A percentile compares a stretch with the other conserved stretches of the same genome.
These are phyloP conservation scores for Fusarium pseudoanthophilum DNA, from an alignment of 2,329 filamentous ascomycete genomes.

Conservation along the genomic window DNA sequence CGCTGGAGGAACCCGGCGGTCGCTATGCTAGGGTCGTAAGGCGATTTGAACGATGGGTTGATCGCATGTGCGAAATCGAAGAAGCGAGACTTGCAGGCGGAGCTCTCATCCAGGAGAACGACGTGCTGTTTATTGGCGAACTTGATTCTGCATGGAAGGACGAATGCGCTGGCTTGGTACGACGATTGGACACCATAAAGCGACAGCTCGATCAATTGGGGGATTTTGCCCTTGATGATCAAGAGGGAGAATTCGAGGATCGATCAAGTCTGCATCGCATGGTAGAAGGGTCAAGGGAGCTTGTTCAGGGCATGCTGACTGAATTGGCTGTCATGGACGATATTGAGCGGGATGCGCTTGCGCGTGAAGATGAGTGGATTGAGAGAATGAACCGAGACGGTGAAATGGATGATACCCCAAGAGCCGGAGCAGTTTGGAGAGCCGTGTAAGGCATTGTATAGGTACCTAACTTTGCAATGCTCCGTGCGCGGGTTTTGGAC, in stretches of 20 bases:
- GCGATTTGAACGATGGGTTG: conserved; percentile 70
- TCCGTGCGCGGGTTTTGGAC: conserved; percentile 2
- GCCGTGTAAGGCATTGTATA: conserved; percentile 40
- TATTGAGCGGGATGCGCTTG: conserved; percentile 67
- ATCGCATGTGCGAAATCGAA: conserved; percentile 58
- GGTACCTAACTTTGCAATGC: not conserved
- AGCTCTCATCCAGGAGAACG: conserved; percentile 49
- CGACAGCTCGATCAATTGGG: conserved; percentile 60
- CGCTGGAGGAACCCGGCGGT: conserved; percentile 64
- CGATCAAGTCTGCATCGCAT: conserved; percentile 58
- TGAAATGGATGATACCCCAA: conserved; percentile 50
- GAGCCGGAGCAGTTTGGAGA: conserved; percentile 62
- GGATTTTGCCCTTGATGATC: conserved; percentile 23
- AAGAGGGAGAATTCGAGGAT: conserved; percentile 21
- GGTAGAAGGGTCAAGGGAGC: conserved; percentile 57
- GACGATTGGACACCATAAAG: conserved; percentile 66
- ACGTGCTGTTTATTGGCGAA: conserved; percentile 62
- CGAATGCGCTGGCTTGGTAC: conserved; percentile 62
- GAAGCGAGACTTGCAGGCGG: conserved; percentile 55
- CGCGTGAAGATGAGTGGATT: conserved; percentile 69
- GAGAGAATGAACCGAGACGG: conserved; percentile 61
- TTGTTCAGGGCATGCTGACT: conserved; percentile 69
- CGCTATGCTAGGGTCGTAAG: conserved; percentile 65
- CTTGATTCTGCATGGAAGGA: conserved; percentile 69
- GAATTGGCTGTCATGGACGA: conserved; percentile 71